Evolutionary conservation across 1,284 basidiomycete species (phyloP).

Genomic region (Boletellus deceptivus): DNA sequence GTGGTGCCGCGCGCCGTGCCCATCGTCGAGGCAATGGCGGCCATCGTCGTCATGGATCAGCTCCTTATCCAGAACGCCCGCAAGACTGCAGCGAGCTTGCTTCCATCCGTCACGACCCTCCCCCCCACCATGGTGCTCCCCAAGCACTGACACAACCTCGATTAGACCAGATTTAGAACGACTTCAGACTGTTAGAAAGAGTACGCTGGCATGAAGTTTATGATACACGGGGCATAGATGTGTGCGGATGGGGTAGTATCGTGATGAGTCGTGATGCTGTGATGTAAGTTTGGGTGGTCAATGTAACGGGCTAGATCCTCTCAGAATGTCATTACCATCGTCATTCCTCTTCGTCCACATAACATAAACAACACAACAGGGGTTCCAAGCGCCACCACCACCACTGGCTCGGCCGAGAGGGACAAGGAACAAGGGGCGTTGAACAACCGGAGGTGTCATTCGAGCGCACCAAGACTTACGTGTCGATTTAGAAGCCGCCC

Average conservation of each 20-base stretch:
- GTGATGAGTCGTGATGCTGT: too few species aligned
- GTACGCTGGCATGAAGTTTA: too few species aligned
- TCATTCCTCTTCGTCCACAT: slow-evolving; percentile 34
- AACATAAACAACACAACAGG: slow-evolving; percentile 51
- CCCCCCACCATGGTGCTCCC: slow-evolving; percentile 85
- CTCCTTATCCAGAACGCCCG: slow-evolving; percentile 86
- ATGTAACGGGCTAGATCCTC: not conserved
- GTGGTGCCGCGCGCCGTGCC: slow-evolving; percentile 97
- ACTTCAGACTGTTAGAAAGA: not conserved
- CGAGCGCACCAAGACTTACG: slow-evolving; percentile 43
- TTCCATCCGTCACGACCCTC: slow-evolving; percentile 79
- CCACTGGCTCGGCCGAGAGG: slow-evolving; percentile 48
- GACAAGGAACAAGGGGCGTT: not conserved
- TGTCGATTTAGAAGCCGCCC: slow-evolving; percentile 60
- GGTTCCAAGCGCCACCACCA: slow-evolving; percentile 76
- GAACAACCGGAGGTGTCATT: slow-evolving; percentile 1
- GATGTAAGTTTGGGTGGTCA: not conserved
- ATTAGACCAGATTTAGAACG: not conserved
- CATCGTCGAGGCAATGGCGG: slow-evolving; percentile 98
- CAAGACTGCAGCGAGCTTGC: slow-evolving; percentile 57
- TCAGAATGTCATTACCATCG: too few species aligned
- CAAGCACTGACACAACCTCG: slow-evolving; percentile 16
- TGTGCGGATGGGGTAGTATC: too few species aligned
- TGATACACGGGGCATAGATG: not conserved
- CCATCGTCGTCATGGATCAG: slow-evolving; percentile 92